Evolutionary conservation across 805 yeast genomes (phyloP).

Genomic region (Saccharomycodes ludwigii): DNA sequence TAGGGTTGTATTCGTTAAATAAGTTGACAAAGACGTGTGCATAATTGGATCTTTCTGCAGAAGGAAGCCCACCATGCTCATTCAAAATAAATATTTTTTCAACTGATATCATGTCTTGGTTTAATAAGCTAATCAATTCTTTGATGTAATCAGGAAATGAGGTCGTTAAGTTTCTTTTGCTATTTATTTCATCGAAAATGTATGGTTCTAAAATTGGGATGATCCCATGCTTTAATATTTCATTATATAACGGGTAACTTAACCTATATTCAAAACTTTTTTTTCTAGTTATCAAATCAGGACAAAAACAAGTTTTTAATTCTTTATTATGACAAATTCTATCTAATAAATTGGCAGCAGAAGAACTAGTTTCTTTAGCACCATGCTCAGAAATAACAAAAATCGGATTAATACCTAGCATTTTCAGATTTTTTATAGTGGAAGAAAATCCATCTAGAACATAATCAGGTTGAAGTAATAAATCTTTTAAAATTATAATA

Average conservation of each 20-base stretch:
- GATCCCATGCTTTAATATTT: slow-evolving; percentile 17
- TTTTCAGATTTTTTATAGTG: slow-evolving; percentile 16
- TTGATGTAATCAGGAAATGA: slow-evolving; percentile 27
- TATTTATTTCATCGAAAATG: slow-evolving; percentile 44
- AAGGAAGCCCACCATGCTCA: slow-evolving; percentile 82
- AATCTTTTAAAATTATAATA: slow-evolving; percentile 17
- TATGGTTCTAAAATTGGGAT: slow-evolving; percentile 50
- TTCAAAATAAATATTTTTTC: slow-evolving; percentile 79
- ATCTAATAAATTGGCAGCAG: slow-evolving; percentile 15
- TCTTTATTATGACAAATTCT: slow-evolving; percentile 12
- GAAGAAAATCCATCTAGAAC: slow-evolving; percentile 11
- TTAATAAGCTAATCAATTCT: slow-evolving; percentile 10
- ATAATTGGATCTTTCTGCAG: slow-evolving; percentile 64
- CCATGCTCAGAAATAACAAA: slow-evolving; percentile 35
- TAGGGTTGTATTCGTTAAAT: slow-evolving; percentile 64
- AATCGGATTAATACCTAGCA: slow-evolving; percentile 60
- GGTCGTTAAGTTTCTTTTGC: slow-evolving; percentile 27
- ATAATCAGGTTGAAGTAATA: slow-evolving; percentile 7
- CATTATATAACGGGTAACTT: slow-evolving; percentile 21
- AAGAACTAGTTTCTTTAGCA: slow-evolving; percentile 6
- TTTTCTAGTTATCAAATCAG: slow-evolving; percentile 13
- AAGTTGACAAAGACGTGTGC: slow-evolving; percentile 83
- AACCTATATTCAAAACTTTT: slow-evolving; percentile 11
- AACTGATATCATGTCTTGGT: slow-evolving; percentile 30
- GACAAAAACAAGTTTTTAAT: slow-evolving; percentile 16